Evolutionary conservation across 352 stramenopile species (phyloP).

Genomic region (Blastocystis sp.): DNA sequence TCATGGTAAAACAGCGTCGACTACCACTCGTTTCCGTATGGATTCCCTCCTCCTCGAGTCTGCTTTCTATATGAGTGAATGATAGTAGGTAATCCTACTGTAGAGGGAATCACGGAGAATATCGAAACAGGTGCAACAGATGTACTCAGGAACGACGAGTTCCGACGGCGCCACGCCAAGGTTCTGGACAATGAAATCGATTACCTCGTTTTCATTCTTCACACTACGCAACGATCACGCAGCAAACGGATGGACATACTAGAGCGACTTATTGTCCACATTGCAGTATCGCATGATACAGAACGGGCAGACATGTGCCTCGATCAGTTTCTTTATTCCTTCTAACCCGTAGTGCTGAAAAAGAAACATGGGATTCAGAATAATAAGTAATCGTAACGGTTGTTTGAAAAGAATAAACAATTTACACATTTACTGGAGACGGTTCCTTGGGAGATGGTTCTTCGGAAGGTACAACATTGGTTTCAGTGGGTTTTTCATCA

Average conservation of each 20-base stretch:
- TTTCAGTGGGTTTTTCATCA: neutral
- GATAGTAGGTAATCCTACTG: neutral
- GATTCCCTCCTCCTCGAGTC: neutral
- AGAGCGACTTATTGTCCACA: neutral
- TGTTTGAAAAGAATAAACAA: no score
- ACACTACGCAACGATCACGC: neutral
- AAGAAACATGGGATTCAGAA: neutral
- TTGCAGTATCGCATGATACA: conserved; percentile 31
- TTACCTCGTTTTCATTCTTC: conserved; percentile 3
- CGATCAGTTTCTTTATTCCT: conserved; percentile 42
- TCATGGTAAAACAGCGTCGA: neutral
- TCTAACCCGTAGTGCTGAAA: conserved; percentile 23
- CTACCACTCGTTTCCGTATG: neutral
- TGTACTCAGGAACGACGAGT: neutral
- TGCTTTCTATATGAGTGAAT: neutral
- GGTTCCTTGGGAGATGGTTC: neutral
- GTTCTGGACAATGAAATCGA: conserved; percentile 9
- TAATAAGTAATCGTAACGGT: neutral
- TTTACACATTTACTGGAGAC: neutral
- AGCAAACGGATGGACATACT: neutral
- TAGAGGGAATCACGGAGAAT: conserved; percentile 10
- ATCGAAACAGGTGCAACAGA: conserved; percentile 45
- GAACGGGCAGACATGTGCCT: conserved; percentile 36
- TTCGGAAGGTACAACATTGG: no score
- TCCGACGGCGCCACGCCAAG: neutral